Percentiles rank a stretch among this genome's conserved stretches.
Conservation (phyloP, 1,284 basidiomycete species). For the Cronartium quercuum region DNA sequence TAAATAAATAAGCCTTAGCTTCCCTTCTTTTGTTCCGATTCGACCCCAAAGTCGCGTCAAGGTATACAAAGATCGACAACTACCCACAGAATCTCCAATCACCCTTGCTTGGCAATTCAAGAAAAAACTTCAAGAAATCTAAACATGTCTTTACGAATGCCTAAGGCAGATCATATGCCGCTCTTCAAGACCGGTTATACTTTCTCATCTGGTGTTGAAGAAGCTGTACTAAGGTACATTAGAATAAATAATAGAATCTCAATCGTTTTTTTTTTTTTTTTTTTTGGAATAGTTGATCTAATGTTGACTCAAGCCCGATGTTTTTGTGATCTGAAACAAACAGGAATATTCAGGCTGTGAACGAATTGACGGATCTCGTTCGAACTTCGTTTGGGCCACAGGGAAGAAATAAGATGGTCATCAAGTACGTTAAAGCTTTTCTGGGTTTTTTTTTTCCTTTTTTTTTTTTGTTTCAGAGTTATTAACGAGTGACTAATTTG, state of each 20-base stretch:
- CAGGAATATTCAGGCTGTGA: slow-evolving; percentile 90
- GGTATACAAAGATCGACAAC: no score
- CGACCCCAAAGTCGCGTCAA: no score
- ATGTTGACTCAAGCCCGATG: neutral
- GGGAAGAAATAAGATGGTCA: slow-evolving; percentile 88
- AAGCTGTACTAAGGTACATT: slow-evolving; percentile 46
- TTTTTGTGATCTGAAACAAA: slow-evolving; percentile 50
- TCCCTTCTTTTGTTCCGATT: no score
- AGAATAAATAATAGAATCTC: neutral
- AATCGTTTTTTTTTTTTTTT: neutral
- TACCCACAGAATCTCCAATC: no score
- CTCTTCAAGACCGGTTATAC: slow-evolving; percentile 77
- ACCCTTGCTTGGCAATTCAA: no score
- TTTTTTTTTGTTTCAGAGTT: neutral
- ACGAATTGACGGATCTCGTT: slow-evolving; percentile 88
- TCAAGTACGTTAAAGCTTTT: slow-evolving; percentile 59
- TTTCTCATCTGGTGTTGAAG: slow-evolving; percentile 47
- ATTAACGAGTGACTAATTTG: neutral
- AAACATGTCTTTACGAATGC: slow-evolving; percentile 87
- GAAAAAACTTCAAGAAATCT: slow-evolving; percentile 18
- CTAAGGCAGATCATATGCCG: slow-evolving; percentile 77
- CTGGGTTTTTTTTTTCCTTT: neutral
- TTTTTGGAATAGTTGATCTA: neutral
- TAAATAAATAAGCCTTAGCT: no score
- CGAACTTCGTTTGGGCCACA: slow-evolving; percentile 59